phyloP scores from a whole-genome alignment of 2,329 filamentous ascomycete species.

The Stenocarpella maydis region DNA sequence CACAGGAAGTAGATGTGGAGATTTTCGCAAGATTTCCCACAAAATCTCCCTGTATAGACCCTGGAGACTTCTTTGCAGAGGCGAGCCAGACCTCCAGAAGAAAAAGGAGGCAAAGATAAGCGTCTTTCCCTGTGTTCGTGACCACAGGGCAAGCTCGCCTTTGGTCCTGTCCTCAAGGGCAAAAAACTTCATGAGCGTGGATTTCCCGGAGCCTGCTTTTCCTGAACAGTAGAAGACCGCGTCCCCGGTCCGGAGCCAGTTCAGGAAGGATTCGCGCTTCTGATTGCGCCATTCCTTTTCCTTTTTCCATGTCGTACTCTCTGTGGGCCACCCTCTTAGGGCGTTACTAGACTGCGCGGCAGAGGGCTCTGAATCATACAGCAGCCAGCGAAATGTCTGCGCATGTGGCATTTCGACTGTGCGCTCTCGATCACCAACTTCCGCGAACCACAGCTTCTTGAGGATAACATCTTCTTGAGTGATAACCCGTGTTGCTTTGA shows the following conservation, averaged over 20 bases:
- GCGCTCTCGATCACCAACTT: background rate
- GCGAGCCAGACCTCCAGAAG: conserved; percentile 33
- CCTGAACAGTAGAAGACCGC: conserved; percentile 16
- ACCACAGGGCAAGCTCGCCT: conserved; percentile 3
- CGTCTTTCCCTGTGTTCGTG: background rate
- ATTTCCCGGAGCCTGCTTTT: conserved; percentile 25
- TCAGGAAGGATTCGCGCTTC: background rate
- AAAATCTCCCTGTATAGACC: conserved; percentile 35
- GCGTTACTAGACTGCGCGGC: too few species aligned
- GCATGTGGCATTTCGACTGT: conserved; percentile 1
- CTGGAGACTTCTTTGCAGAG: conserved; percentile 33
- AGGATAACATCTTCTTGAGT: background rate
- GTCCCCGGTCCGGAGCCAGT: background rate
- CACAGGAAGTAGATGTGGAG: conserved; percentile 27
- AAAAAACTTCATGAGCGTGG: conserved; percentile 23
- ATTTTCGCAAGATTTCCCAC: conserved; percentile 34
- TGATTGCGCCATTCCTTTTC: background rate
- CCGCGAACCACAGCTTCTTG: background rate
- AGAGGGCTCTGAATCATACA: too few species aligned
- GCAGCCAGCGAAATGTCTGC: conserved; percentile 9
- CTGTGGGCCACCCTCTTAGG: too few species aligned
- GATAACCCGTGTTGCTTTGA: background rate
- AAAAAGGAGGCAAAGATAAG: conserved; percentile 27
- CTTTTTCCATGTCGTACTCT: background rate
- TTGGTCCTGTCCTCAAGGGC: background rate